These are phyloP conservation scores for Xerocomus spinulosus DNA, from an alignment of 768 basidiomycete species.

Conservation along the genomic window DNA sequence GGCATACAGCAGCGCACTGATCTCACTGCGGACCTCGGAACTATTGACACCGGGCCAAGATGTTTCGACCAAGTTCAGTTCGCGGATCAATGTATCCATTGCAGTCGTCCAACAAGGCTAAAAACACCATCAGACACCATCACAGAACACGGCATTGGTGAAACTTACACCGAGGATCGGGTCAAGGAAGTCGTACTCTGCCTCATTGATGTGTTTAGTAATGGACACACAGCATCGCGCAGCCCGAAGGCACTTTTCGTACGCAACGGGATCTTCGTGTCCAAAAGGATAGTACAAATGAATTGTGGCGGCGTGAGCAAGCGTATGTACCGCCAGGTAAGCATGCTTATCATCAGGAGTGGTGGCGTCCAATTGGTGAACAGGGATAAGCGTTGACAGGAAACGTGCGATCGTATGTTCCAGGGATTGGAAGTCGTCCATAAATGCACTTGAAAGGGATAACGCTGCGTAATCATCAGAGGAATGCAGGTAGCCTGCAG, in stretches of 20 bases:
- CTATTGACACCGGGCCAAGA: conserved; percentile 59
- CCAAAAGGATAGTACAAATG: conserved; percentile 61
- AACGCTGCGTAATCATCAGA: conserved; percentile 34
- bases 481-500: conserved; percentile 8
- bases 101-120: conserved; percentile 71
- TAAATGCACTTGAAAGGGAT: conserved; percentile 44
- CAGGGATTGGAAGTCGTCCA: conserved; percentile 55
- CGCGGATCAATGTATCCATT: conserved; percentile 62
- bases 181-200: conserved; percentile 70
- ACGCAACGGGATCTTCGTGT: conserved; percentile 53
- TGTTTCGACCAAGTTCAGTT: conserved; percentile 58
- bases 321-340: conserved; percentile 57
- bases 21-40: conserved; percentile 57
- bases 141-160: neutral
- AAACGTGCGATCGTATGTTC: conserved; percentile 65
- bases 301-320: conserved; percentile 63
- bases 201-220: conserved; percentile 57
- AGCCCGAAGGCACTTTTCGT: conserved; percentile 63
- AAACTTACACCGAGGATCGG: conserved; percentile 67
- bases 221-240: conserved; percentile 57
- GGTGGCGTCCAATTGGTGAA: conserved; percentile 57
- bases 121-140: conserved; percentile 4
- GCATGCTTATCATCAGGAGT: conserved; percentile 55
- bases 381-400: conserved; percentile 55
- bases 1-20: conserved; percentile 56